Evolutionary conservation across 306 rosid genomes (phyloP).

Genomic region (Comarum palustre): DNA sequence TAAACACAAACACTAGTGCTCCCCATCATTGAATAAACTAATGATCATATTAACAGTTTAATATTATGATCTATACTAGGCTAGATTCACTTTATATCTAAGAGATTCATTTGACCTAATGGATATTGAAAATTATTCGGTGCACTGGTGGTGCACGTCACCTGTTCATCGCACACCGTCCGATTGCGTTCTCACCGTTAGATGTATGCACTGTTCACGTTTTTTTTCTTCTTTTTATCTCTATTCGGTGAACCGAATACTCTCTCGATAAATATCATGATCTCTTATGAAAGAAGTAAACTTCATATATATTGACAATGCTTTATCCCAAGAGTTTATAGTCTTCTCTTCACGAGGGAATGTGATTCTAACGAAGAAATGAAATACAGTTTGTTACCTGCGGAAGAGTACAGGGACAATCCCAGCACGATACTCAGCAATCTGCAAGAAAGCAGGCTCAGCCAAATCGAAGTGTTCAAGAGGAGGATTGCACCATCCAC

Average conservation of each 20-base stretch:
- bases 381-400: constrained; percentile 19
- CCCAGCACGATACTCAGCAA: constrained; percentile 37
- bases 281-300: neutral
- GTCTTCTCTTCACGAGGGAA: neutral
- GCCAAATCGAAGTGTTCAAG: constrained; percentile 42
- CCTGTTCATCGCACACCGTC: too few species aligned
- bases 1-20: neutral
- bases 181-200: too few species aligned
- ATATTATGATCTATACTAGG: neutral
- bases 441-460: constrained; percentile 39
- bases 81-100: neutral
- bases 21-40: neutral
- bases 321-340: neutral
- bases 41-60: neutral
- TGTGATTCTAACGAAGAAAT: neutral
- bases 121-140: too few species aligned
- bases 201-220: too few species aligned
- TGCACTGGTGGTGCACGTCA: too few species aligned
- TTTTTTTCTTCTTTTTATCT: too few species aligned
- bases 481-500: constrained; percentile 52
- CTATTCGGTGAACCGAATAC: too few species aligned
- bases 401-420: constrained; percentile 40
- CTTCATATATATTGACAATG: neutral
- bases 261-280: too few species aligned
- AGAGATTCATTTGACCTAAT: neutral